Evolutionary conservation across 805 yeast species (phyloP).

Genomic region (Wickerhamomyces ciferrii): DNA sequence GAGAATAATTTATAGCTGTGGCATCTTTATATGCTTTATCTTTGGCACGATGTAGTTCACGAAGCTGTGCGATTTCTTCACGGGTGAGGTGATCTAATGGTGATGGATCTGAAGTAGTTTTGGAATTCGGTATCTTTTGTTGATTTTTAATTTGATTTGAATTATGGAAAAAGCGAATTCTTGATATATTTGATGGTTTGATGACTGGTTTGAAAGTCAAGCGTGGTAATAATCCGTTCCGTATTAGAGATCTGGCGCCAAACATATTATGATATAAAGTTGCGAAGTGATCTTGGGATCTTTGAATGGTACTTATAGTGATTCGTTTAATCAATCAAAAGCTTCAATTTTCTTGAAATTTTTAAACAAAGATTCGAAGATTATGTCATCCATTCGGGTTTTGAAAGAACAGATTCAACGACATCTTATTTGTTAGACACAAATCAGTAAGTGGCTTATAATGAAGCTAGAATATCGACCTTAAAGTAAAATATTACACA

Average conservation of each 20-base stretch:
- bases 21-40: constrained; percentile 14
- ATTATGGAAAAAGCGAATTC: background rate
- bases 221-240: background rate
- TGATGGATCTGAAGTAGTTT: constrained; percentile 2
- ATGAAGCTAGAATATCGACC: no score
- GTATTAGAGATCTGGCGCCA: background rate
- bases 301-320: no score
- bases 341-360: no score
- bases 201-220: background rate
- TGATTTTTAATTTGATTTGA: background rate
- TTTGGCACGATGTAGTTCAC: constrained; percentile 14
- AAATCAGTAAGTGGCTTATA: no score
- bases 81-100: constrained; percentile 17
- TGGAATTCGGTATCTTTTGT: background rate
- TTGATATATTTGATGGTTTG: background rate
- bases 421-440: no score
- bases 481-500: no score
- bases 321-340: no score
- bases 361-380: no score
- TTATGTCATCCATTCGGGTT: no score
- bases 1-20: constrained; percentile 60
- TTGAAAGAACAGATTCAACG: no score
- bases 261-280: background rate
- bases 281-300: background rate
- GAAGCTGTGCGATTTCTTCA: constrained; percentile 17